These are phyloP conservation scores for Ceratocystis albifundus DNA, from an alignment of 2,329 filamentous ascomycete species.

Conservation along the genomic window DNA sequence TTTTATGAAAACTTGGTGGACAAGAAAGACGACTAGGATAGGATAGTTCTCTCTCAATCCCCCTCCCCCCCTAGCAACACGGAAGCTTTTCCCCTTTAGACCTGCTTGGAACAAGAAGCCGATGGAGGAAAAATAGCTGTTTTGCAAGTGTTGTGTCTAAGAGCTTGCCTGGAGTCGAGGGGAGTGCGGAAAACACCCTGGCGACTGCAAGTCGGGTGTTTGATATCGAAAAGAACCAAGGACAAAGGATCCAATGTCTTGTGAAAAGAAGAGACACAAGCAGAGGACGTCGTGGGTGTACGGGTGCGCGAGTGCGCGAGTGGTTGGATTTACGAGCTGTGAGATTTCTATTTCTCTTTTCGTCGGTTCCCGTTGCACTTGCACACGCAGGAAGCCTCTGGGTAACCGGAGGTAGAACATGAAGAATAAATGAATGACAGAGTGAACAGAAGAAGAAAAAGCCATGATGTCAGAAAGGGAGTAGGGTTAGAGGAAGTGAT, in stretches of 20 bases:
- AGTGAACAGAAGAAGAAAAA: too few species aligned
- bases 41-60: neutral
- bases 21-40: too few species aligned
- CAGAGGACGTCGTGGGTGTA: neutral
- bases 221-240: too few species aligned
- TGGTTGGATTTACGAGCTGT: conserved; percentile 6
- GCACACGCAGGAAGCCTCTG: neutral
- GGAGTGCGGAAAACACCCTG: too few species aligned
- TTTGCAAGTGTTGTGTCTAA: neutral
- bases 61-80: neutral
- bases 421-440: neutral
- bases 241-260: too few species aligned
- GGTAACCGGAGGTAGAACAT: neutral
- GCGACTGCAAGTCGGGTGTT: too few species aligned
- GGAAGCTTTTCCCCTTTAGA: neutral
- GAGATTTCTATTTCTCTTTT: neutral
- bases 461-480: too few species aligned
- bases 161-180: neutral
- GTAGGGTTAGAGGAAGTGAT: too few species aligned
- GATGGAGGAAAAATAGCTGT: neutral
- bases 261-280: neutral
- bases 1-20: neutral
- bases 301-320: neutral
- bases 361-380: neutral
- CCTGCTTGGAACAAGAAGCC: neutral